phyloP scores from a whole-genome alignment of 2,329 filamentous ascomycete species.

The Fusarium nodosum region DNA sequence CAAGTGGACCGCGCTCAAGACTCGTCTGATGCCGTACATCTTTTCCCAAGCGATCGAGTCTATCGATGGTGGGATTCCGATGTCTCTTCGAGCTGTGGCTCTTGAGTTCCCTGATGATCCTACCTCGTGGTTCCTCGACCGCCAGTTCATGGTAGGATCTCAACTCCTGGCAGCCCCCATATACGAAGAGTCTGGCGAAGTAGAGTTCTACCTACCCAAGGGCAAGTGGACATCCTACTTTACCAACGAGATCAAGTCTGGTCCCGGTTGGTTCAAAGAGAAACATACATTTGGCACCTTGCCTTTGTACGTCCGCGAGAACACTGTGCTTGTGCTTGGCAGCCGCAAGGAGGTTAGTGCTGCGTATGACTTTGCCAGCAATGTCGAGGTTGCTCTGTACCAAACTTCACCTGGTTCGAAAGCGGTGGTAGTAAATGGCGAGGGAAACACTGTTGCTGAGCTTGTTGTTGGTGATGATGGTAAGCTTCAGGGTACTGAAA shows the following conservation, averaged over 20 bases:
- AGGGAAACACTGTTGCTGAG: conserved; percentile 58
- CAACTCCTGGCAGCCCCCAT: conserved; percentile 74
- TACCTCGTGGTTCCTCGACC: conserved; percentile 76
- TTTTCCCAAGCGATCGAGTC: conserved; percentile 60
- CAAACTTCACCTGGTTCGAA: conserved; percentile 58
- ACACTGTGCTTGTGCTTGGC: conserved; percentile 63
- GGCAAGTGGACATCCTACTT: conserved; percentile 64
- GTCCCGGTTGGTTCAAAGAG: conserved; percentile 71
- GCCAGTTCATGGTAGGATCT: conserved; percentile 80
- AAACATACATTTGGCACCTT: conserved; percentile 70
- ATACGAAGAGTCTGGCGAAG: conserved; percentile 72
- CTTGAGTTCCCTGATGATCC: conserved; percentile 79
- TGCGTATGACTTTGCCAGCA: conserved; percentile 62
- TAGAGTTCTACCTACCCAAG: conserved; percentile 74
- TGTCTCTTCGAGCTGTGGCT: conserved; percentile 74
- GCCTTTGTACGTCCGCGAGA: conserved; percentile 70
- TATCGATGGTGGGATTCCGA: conserved; percentile 67
- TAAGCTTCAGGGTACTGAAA: conserved; percentile 56
- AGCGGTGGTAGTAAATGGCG: conserved; percentile 58
- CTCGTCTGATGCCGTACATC: conserved; percentile 66
- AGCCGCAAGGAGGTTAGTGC: conserved; percentile 56
- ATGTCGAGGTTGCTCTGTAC: conserved; percentile 64
- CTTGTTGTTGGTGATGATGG: conserved; percentile 58
- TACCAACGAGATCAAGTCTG: conserved; percentile 62
- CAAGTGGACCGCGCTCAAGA: conserved; percentile 64